phyloP scores from a whole-genome alignment of 2,329 filamentous ascomycete genomes.

The Fusarium sp. region DNA sequence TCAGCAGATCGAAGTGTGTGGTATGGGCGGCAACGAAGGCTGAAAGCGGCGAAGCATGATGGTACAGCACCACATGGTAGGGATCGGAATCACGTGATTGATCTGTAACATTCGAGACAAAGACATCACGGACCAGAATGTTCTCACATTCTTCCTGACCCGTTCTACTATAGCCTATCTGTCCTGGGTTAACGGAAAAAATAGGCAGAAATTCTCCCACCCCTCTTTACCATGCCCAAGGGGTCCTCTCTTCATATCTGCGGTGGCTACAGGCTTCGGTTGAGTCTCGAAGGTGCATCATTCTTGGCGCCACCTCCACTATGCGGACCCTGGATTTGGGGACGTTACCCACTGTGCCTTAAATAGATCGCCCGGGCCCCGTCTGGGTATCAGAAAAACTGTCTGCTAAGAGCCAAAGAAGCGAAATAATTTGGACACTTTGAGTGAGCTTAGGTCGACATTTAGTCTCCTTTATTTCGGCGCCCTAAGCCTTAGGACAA shows the following conservation, averaged over 20 bases:
- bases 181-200: neutral
- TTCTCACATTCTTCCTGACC: neutral
- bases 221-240: neutral
- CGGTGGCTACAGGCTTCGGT: conserved; percentile 18
- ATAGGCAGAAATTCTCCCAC: neutral
- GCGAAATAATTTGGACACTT: neutral
- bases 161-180: neutral
- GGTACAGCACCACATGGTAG: conserved; percentile 13
- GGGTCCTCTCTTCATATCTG: neutral
- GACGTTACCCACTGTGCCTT: conserved; percentile 36
- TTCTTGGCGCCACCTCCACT: conserved; percentile 43
- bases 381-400: neutral
- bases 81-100: conserved; percentile 34
- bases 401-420: neutral
- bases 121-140: neutral
- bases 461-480: neutral
- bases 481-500: neutral
- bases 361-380: conserved; percentile 28
- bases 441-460: neutral
- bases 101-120: conserved; percentile 10
- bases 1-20: conserved; percentile 29
- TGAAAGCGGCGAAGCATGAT: conserved; percentile 41
- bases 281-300: conserved; percentile 27
- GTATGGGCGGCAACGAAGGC: conserved; percentile 28
- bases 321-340: conserved; percentile 39